Conservation (phyloP, 495 filamentous ascomycete genomes). For the Penicillium angulare region DNA sequence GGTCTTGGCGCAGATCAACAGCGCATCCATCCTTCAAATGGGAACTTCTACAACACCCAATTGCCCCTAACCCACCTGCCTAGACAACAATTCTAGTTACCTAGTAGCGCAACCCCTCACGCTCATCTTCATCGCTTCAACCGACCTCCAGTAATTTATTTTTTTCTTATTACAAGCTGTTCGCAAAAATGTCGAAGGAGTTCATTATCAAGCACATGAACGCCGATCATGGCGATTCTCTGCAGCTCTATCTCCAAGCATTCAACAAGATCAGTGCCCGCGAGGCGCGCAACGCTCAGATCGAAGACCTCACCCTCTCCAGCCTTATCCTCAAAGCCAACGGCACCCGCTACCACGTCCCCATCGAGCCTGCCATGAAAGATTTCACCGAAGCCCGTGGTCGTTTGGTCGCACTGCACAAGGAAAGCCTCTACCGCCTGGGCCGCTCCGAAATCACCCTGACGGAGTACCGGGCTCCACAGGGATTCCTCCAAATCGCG, state of each 20-base stretch:
- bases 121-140: not conserved
- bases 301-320: slow-evolving; percentile 60
- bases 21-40: too few relatives aligned
- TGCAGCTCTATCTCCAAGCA: slow-evolving; percentile 65
- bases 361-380: slow-evolving; percentile 61
- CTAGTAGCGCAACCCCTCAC: too few relatives aligned
- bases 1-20: too few relatives aligned
- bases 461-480: slow-evolving; percentile 53
- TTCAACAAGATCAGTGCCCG: slow-evolving; percentile 50
- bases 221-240: slow-evolving; percentile 64
- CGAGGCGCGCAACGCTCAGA: slow-evolving; percentile 46
- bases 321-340: slow-evolving; percentile 51
- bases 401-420: slow-evolving; percentile 67
- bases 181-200: slow-evolving; percentile 41
- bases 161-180: too few relatives aligned
- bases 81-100: too few relatives aligned
- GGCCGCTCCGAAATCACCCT: slow-evolving; percentile 55
- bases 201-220: slow-evolving; percentile 82
- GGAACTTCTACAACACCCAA: too few relatives aligned
- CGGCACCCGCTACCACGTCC: slow-evolving; percentile 52
- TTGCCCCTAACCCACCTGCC: too few relatives aligned
- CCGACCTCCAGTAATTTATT: too few relatives aligned
- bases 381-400: slow-evolving; percentile 59
- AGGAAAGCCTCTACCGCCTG: slow-evolving; percentile 52
- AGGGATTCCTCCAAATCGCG: slow-evolving; percentile 27